These are phyloP conservation scores for Hypoxylon subgilvum DNA, from an alignment of 495 filamentous ascomycete species.

Conservation along the genomic window DNA sequence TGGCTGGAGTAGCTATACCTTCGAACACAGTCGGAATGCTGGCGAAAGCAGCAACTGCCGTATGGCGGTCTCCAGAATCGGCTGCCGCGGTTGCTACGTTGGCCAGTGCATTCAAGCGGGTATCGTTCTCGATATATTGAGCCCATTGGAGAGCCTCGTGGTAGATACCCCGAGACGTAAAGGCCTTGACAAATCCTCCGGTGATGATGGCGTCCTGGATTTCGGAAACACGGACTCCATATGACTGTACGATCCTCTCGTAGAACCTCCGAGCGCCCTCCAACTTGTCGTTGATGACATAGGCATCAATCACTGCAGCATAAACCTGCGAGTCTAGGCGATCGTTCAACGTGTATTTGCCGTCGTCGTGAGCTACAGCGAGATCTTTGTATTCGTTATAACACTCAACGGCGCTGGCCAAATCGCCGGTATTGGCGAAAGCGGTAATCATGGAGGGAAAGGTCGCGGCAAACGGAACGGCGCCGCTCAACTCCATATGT, in stretches of 20 bases:
- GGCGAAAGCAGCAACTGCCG: slow-evolving; percentile 72
- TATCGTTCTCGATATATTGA: slow-evolving; percentile 53
- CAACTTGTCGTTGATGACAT: slow-evolving; percentile 76
- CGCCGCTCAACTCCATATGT: slow-evolving; percentile 81
- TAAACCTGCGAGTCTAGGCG: slow-evolving; percentile 85
- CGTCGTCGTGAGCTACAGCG: slow-evolving; percentile 79
- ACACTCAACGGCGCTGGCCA: slow-evolving; percentile 88
- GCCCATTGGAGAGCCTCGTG: slow-evolving; percentile 70
- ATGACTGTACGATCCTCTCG: slow-evolving; percentile 71
- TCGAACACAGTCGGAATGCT: slow-evolving; percentile 56
- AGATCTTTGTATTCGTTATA: slow-evolving; percentile 91
- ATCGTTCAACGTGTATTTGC: slow-evolving; percentile 69
- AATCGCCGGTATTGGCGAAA: slow-evolving; percentile 79
- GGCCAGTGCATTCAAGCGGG: slow-evolving; percentile 46
- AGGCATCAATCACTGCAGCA: slow-evolving; percentile 84
- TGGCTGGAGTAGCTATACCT: slow-evolving; percentile 67
- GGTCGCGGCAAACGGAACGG: slow-evolving; percentile 75
- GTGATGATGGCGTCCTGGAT: slow-evolving; percentile 73
- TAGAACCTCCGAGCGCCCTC: slow-evolving; percentile 83
- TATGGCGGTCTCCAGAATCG: slow-evolving; percentile 73
- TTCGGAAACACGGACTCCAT: slow-evolving; percentile 56
- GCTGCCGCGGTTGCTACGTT: slow-evolving; percentile 67
- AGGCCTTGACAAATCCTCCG: slow-evolving; percentile 75
- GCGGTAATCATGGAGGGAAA: slow-evolving; percentile 92
- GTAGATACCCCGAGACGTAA: slow-evolving; percentile 67